Base-by-base conservation (phyloP, 2,329 filamentous ascomycete genomes). In the Fusarium sp. region DNA sequence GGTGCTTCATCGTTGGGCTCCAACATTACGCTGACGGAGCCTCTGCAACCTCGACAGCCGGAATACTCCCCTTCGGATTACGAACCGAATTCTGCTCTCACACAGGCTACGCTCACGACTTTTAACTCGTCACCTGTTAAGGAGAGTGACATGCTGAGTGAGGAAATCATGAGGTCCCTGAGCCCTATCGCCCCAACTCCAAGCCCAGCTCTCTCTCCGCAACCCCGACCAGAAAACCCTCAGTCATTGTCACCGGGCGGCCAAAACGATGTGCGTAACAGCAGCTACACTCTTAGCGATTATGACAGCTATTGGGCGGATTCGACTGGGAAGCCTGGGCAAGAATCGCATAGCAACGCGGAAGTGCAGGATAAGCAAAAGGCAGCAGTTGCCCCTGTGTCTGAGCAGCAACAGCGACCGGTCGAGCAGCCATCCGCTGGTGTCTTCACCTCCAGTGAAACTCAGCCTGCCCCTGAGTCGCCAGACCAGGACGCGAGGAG, bases 141-240 rank as follows among this genome's bases (percentile, higher is more conserved):
- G 63, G 89, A 92, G 68, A 92, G 84, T 67, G 90, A 93, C 63
- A 80, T 84, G 52, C 73, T 93, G 42, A 82, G 87, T 25, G 88
- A 91, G 56, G 91, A 93, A 67, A 93, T 93, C 50, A 86, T 92
- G 49, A 86, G 84, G 54, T 90, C 86, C 37, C 78, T 93, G 3
- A 87, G 82, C 50, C 82, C 87, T 0, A 71, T 78, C 11, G 75
- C 75, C 13, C 54, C 56, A 27, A 63, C 75, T 8, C 44, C 57
- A 14, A 61, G 41, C 27, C 38, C 68, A 33, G 37, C 56, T 6
- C 51, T 68, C 2, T 32, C 51, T 21, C 44, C 57, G 15, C 51
- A 55, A 15, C 52, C 62, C 25, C 35, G 52, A 11, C 58, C 53
- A 13, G 62, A 65, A 9, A 62, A 58, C 17, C 41, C 57, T 7